Percentiles rank a stretch among this genome's conserved stretches.
Evolutionary conservation across 139 green algal species (phyloP).

Genomic region (Astrephomene gubernaculifera): DNA sequence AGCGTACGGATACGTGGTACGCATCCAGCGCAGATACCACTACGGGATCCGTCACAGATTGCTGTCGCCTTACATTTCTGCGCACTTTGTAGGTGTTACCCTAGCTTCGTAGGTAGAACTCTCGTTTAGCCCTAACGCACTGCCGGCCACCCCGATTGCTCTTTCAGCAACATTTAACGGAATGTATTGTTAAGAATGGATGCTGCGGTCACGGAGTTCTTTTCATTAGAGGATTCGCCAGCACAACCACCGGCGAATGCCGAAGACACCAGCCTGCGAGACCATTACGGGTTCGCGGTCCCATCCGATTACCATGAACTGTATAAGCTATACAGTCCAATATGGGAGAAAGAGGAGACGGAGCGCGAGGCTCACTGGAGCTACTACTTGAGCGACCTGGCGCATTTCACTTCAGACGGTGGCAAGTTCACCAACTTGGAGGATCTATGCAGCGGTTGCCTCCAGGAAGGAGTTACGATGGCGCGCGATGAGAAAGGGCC

Average conservation of each 20-base stretch:
- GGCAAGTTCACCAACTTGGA: neutral
- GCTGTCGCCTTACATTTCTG: too few species aligned
- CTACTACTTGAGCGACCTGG: constrained; percentile 34
- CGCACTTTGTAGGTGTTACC: too few species aligned
- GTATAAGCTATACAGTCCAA: constrained; percentile 55
- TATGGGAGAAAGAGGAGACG: constrained; percentile 72
- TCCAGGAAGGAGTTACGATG: constrained; percentile 1
- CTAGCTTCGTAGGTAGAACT: too few species aligned
- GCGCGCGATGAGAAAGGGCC: neutral
- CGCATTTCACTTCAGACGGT: neutral
- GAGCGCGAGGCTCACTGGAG: constrained; percentile 65
- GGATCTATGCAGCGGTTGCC: neutral
- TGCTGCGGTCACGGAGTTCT: constrained; percentile 15
- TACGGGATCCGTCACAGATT: too few species aligned
- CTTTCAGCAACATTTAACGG: too few species aligned
- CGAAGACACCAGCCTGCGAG: neutral
- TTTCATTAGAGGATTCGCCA: constrained; percentile 16
- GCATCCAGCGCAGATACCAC: too few species aligned
- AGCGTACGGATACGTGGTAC: too few species aligned
- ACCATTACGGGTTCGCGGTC: constrained; percentile 49
- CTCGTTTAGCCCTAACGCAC: too few species aligned
- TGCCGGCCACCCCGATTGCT: too few species aligned
- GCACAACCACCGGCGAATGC: neutral
- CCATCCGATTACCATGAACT: constrained; percentile 52
- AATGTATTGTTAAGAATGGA: constrained; percentile 8